Evolutionary conservation across 2,329 filamentous ascomycete genomes (phyloP).

Genomic region (Claviceps pusilla): DNA sequence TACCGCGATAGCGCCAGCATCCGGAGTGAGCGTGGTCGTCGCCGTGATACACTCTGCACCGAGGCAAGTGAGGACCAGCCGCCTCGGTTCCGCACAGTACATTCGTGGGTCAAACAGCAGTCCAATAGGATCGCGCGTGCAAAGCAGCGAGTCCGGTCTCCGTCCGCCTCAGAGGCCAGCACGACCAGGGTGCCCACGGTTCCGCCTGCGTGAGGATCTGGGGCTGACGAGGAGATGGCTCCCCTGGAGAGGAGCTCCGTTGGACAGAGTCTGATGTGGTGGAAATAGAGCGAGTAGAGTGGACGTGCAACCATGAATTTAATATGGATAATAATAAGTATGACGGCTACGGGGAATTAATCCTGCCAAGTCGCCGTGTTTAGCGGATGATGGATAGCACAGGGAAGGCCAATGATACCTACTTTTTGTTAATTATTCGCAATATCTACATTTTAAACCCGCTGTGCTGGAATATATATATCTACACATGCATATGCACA

Average conservation of each 20-base stretch:
- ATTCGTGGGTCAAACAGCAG: constrained; percentile 53
- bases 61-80: constrained; percentile 37
- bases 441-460: too few relatives aligned
- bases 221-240: constrained; percentile 30
- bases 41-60: constrained; percentile 37
- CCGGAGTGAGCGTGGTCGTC: background rate
- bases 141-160: constrained; percentile 18
- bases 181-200: constrained; percentile 26
- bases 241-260: constrained; percentile 32
- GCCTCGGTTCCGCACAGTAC: constrained; percentile 41
- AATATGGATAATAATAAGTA: background rate
- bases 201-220: constrained; percentile 30
- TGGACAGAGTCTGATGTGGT: constrained; percentile 15
- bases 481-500: too few relatives aligned
- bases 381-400: background rate
- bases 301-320: background rate
- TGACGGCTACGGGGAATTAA: too few relatives aligned
- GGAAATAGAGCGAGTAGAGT: background rate
- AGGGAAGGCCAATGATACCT: background rate
- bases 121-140: constrained; percentile 36
- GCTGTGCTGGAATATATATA: too few relatives aligned
- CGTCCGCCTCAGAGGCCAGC: constrained; percentile 6
- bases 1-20: constrained; percentile 5
- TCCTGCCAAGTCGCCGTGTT: too few relatives aligned
- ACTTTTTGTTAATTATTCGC: too few relatives aligned